phyloP scores from a whole-genome alignment of 345 rosid genomes.

The Lepidium sativum region DNA sequence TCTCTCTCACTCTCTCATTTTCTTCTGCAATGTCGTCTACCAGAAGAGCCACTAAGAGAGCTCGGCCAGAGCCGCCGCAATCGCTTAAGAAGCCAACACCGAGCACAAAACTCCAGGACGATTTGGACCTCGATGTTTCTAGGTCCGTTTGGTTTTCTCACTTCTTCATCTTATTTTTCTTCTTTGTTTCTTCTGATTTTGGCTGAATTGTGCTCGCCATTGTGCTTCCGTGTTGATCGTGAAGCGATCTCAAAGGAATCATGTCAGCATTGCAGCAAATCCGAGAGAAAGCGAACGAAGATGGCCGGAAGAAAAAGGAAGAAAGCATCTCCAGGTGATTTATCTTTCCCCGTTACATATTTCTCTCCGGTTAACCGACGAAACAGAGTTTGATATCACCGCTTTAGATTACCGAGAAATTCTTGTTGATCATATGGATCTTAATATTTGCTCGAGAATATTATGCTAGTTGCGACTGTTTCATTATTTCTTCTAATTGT shows the following conservation, averaged over 20 bases:
- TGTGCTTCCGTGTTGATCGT: constrained; percentile 8
- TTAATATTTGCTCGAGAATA: not conserved
- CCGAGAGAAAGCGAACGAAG: constrained; percentile 66
- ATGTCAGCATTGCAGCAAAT: constrained; percentile 78
- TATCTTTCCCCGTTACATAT: not conserved
- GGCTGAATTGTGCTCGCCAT: not conserved
- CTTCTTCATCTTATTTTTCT: not conserved
- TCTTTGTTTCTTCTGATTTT: not conserved
- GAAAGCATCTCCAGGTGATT: constrained; percentile 73
- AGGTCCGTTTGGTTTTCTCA: constrained; percentile 27
- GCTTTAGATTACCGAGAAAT: not conserved
- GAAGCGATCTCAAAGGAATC: constrained; percentile 75
- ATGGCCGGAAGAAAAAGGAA: constrained; percentile 76
- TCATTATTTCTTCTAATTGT: not conserved
- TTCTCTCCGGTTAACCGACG: not conserved
- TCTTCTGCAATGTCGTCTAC: constrained; percentile 22
- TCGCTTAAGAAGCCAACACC: constrained; percentile 32
- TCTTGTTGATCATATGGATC: not conserved
- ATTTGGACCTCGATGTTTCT: constrained; percentile 46
- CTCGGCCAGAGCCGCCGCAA: constrained; percentile 29
- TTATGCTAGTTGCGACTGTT: not conserved
- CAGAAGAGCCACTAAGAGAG: constrained; percentile 17
- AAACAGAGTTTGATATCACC: not conserved
- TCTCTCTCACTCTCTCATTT: not conserved
- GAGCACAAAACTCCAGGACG: constrained; percentile 35